Conservation (phyloP, 768 basidiomycete genomes). For the Neoboletus brunneissimus region DNA sequence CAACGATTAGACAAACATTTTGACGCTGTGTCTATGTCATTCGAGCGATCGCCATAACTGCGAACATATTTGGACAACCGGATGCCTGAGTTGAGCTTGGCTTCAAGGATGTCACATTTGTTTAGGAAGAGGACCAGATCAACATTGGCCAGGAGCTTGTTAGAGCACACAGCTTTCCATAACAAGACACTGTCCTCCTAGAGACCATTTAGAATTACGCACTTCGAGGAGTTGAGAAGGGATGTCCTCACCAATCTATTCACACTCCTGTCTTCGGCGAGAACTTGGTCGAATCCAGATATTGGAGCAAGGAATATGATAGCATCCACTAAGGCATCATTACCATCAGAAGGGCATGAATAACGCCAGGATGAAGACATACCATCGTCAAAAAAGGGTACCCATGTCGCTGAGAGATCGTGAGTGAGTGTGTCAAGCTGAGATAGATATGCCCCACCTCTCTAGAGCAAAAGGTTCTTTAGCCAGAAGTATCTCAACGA, state of each 20-base stretch:
- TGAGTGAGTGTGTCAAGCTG: constrained; percentile 9
- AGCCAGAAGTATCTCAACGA: background rate
- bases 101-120: constrained; percentile 72
- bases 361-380: background rate
- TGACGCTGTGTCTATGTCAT: constrained; percentile 65
- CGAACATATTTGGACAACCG: constrained; percentile 65
- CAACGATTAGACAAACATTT: constrained; percentile 48
- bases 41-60: constrained; percentile 65
- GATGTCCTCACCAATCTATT: constrained; percentile 43
- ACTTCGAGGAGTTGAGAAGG: background rate
- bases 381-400: constrained; percentile 56
- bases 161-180: constrained; percentile 71
- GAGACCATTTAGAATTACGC: background rate
- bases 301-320: constrained; percentile 62
- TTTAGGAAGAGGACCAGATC: constrained; percentile 80
- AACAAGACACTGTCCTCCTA: constrained; percentile 76
- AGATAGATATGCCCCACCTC: constrained; percentile 28
- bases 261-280: constrained; percentile 50
- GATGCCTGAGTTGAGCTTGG: constrained; percentile 64
- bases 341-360: background rate
- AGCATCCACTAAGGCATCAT: constrained; percentile 34
- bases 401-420: constrained; percentile 43
- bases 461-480: constrained; percentile 23
- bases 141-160: constrained; percentile 66
- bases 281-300: constrained; percentile 54